phyloP scores from a whole-genome alignment of 306 rosid species.

The Potentilla sterilis region DNA sequence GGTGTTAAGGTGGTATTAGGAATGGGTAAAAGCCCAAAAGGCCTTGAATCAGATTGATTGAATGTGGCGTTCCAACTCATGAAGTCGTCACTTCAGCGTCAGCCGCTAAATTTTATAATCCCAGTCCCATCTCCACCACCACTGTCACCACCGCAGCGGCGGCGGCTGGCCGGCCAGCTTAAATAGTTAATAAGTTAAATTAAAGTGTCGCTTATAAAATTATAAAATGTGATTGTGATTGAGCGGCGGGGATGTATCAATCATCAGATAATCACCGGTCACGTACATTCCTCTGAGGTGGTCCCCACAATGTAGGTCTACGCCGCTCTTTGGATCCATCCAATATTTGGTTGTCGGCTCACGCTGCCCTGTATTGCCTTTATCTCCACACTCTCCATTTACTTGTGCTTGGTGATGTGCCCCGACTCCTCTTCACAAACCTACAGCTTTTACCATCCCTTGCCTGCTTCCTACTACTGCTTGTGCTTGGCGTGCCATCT shows the following conservation, averaged over 20 bases:
- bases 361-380: constrained; percentile 22
- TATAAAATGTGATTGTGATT: neutral
- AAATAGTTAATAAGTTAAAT: neutral
- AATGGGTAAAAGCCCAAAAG: neutral
- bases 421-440: constrained; percentile 1
- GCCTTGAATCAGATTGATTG: neutral
- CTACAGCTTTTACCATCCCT: neutral
- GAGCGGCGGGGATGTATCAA: neutral
- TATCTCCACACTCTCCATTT: constrained; percentile 24
- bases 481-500: constrained; percentile 9
- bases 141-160: neutral
- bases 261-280: constrained; percentile 9
- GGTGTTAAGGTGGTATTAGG: neutral
- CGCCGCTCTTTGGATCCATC: constrained; percentile 2
- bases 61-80: neutral
- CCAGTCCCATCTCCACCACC: constrained; percentile 6
- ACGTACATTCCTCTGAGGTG: neutral
- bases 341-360: constrained; percentile 40
- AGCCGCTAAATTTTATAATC: neutral
- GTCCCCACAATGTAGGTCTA: neutral
- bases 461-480: neutral
- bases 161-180: no score
- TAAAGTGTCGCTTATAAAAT: neutral
- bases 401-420: constrained; percentile 58
- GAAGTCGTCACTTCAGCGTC: neutral